phyloP scores from a whole-genome alignment of 1,284 basidiomycete species.

The Amylostereum chailletii region DNA sequence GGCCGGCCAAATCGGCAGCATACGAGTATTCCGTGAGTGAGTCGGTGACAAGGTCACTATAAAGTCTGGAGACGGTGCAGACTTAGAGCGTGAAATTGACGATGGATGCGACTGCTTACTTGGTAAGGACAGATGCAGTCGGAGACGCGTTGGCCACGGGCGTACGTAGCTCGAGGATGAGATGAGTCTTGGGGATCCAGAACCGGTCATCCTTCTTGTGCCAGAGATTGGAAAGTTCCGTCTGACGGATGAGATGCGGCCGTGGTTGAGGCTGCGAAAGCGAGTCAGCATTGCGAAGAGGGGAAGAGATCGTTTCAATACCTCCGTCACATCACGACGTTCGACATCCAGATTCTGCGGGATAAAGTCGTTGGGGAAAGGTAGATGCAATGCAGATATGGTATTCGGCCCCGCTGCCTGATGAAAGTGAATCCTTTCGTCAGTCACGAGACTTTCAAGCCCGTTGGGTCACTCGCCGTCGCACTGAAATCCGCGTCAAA shows the following conservation, averaged over 20 bases:
- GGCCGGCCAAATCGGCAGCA: conserved; percentile 87
- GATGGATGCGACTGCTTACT: conserved; percentile 27
- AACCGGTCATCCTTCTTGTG: conserved; percentile 95
- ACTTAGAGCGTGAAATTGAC: neutral
- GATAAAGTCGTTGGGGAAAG: conserved; percentile 83
- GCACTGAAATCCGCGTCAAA: conserved; percentile 59
- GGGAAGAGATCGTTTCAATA: conserved; percentile 19
- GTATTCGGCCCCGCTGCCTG: conserved; percentile 59
- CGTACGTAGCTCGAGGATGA: conserved; percentile 65
- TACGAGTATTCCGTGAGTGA: conserved; percentile 88
- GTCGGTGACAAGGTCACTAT: conserved; percentile 83
- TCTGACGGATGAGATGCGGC: conserved; percentile 72
- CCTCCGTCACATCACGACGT: conserved; percentile 57
- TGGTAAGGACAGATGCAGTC: conserved; percentile 52
- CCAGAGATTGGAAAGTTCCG: conserved; percentile 72
- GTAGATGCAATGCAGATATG: conserved; percentile 68
- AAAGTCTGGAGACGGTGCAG: conserved; percentile 48
- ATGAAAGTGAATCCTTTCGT: neutral
- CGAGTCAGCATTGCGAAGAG: conserved; percentile 1
- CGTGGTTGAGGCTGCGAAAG: conserved; percentile 53
- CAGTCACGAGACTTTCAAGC: too few species aligned
- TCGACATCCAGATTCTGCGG: conserved; percentile 82
- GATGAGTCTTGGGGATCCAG: conserved; percentile 84
- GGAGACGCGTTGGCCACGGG: conserved; percentile 47
- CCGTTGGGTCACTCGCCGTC: conserved; percentile 33